Conservation (phyloP, 1,284 basidiomycete genomes). For the Ganoderma lingzhi region DNA sequence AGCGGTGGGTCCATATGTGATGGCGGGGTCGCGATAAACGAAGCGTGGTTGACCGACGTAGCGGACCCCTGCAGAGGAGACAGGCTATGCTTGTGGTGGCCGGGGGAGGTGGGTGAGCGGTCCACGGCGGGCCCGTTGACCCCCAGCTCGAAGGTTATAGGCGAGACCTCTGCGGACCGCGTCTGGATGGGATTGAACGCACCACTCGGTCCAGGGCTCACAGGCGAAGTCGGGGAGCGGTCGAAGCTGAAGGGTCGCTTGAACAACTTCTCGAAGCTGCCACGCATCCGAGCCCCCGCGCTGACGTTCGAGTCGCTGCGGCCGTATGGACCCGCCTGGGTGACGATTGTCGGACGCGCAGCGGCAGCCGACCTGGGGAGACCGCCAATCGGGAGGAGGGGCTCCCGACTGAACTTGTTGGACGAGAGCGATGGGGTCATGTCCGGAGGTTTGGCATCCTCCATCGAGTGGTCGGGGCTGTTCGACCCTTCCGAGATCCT, state of each 20-base stretch:
- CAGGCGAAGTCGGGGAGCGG: constrained; percentile 36
- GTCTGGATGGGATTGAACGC: constrained; percentile 29
- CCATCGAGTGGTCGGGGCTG: constrained; percentile 41
- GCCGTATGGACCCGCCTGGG: constrained; percentile 40
- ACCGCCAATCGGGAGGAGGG: constrained; percentile 61
- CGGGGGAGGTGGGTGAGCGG: constrained; percentile 29
- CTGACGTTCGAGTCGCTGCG: constrained; percentile 41
- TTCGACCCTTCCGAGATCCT: constrained; percentile 44
- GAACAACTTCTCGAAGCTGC: constrained; percentile 62
- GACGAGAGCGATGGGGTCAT: constrained; percentile 40
- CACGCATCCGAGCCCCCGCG: constrained; percentile 54
- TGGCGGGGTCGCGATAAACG: constrained; percentile 50
- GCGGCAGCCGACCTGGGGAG: constrained; percentile 31
- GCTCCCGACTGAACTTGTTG: constrained; percentile 71
- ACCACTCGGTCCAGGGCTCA: constrained; percentile 31
- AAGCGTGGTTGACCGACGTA: constrained; percentile 45
- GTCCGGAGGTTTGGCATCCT: constrained; percentile 37
- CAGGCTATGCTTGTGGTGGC: constrained; percentile 37
- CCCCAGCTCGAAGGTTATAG: constrained; percentile 39
- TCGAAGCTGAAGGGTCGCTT: constrained; percentile 65
- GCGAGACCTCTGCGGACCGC: constrained; percentile 37
- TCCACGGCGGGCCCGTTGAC: constrained; percentile 30
- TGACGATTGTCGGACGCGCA: constrained; percentile 39
- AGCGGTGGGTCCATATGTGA: constrained; percentile 41
- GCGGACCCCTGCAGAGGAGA: constrained; percentile 34